Base-by-base conservation (phyloP, 2,329 filamentous ascomycete species). In the Epichloe scottii region DNA sequence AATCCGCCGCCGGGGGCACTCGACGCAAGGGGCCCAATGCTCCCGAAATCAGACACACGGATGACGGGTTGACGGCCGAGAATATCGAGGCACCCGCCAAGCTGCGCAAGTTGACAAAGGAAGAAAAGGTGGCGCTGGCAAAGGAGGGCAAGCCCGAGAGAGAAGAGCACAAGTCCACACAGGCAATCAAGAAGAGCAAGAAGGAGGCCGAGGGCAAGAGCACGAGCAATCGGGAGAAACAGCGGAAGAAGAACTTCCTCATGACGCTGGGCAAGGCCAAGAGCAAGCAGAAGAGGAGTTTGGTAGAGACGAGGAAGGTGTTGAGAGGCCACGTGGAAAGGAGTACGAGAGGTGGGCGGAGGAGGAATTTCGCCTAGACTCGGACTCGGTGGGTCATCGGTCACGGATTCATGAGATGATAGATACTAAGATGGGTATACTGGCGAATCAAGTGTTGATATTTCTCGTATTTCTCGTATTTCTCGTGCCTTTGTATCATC, bases 221-320 rank as follows among this genome's bases (percentile, higher is more conserved):
- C 66, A 90, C 89, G 38, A 97, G 91, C 58, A 98, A 98, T 71
- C 87, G 87, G 72, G 93, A 98, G 75, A 98, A 98, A 80, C 82
- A 87, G 41, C 77, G 91, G 59, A 89, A 88, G 78, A 98, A 98
- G 86, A 98, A 98, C 69, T 95, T 98, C 71, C 66, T 98, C 61
- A 98, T 98, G 93, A 97, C 91, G 39, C 71, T 98, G 54, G 88
- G 91, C 53, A 97, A 98, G 75, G 93, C 93, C 11, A 94, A 93
- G 76, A 80, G 78, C 58, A 98, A 97, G 77, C 85, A 93, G 63
- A 96, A 96, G 83, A 79, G 90, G 63, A 95, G 89, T 78, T 72
- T 98, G 68, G 81, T 87, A 12, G 85, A 96, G 70, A 89, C 89
- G 56, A 81, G 80, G 63, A 89, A 85, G 71, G 81, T 89, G 37